Base-by-base conservation (phyloP, 306 rosid genomes). In the Casuarina equisetifolia region DNA sequence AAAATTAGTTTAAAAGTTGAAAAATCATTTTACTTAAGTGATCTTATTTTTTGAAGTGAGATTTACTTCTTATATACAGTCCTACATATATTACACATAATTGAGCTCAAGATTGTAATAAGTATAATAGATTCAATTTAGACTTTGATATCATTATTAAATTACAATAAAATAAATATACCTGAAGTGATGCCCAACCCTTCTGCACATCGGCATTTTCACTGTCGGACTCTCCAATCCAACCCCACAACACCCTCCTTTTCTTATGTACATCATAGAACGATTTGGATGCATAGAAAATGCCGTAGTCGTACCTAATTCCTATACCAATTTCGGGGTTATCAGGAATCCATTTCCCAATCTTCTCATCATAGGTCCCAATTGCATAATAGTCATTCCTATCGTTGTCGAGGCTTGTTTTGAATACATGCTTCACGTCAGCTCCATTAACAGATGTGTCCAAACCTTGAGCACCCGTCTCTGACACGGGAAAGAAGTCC, bases 171-270 rank as follows among this genome's bases (percentile, higher is more conserved):
- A 40, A 79, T 40, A 19, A 46, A 25, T 43, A 4, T 79, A 93
- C 98, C 90, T 87, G 96, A 80, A 93, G 39, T 1, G 96, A 93
- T 4, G 98, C 97, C 98, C 98, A 91, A 20, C 97, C 96, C 80
- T 94, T 94, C 78, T 87, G 68, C 5, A 94, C 77, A 74, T 94
- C 98, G 67, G 94, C 87, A 80, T 17, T 57, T 81, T 94, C 98
- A n/a, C 89, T 90, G n/a, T 94, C 98, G 0, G 93, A 83, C 74
- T 94, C 98, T 15, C 89, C 84, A 75, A 94, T 89, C 98, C 98
- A 94, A 51, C 97, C 91, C 98, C 98, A 94, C 89, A 94, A 79
- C 38, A 94, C 88, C 81, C 98, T 90, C 77, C 98, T 91, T 1
- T 32, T 48, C 69, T 77, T 87, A 2, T 62, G 82, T 15, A 80